Base-by-base conservation (phyloP, 148 eudicot species). In the Beta vulgaris region DNA sequence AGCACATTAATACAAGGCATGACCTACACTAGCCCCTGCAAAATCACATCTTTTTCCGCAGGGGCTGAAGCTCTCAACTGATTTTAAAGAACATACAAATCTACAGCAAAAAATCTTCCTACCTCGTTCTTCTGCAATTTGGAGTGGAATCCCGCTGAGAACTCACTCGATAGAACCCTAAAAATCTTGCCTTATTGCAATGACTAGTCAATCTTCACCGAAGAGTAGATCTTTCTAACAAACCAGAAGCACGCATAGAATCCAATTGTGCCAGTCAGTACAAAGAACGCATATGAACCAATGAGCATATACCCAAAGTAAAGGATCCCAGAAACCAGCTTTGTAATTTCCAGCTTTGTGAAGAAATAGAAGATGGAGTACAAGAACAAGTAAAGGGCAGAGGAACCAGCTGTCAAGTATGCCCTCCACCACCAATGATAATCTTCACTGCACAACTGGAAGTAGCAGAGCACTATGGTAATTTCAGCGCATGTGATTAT, bases 381-480 rank as follows among this genome's bases (percentile, higher is more conserved):
- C 58, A 86, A 39, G 79, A 86, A 86, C 42, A 86, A 77, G 79
- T 86, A 86, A 23, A 83, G 66, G 28, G 88, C 88, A 0, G 88
- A 86, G 28, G 86, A 86, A 18, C 88, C 88, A 3, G 86, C 88
- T 1, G 88, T 86, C 77, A 86, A 71, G 80, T 86, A 86, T 14
- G 88, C 77, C 71, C 88, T 74, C 88, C 88, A 86, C 86, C 88
- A 86, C 86, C 88, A 86, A 59, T 81, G 43, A 62, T 86, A 86
- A 64, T 86, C 88, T 73, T 86, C 88, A 55, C 88, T 86, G 79
- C 88, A 86, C 58, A 86, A 74, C 81, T 86, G 86, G 83, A 86
- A 86, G 86, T 86, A 86, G 79, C 88, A 83, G 66, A 86, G 84
- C 35, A 86, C 88, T 28, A 83, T 83, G 44, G 84, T 81, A 55